These are phyloP conservation scores for Heteromeles arbutifolia DNA, from an alignment of 306 rosid species.

Conservation along the genomic window DNA sequence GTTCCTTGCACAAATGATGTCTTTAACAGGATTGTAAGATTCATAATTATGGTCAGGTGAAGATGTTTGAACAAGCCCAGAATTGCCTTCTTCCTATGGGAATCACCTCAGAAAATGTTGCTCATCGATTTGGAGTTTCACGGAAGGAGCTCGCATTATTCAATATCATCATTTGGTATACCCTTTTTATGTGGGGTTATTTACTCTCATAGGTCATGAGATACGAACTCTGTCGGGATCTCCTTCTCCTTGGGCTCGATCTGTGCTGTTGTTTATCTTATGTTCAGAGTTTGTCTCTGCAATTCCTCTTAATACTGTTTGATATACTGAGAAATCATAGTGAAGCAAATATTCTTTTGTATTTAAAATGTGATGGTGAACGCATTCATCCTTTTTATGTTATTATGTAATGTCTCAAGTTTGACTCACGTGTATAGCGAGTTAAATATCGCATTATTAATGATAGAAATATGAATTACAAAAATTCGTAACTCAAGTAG, in stretches of 20 bases:
- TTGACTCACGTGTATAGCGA: too few relatives aligned
- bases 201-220: background rate
- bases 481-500: too few relatives aligned
- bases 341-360: too few relatives aligned
- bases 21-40: background rate
- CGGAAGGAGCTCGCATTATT: slow-evolving; percentile 45
- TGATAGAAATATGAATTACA: too few relatives aligned
- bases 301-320: background rate
- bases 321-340: background rate
- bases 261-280: too few relatives aligned
- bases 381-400: too few relatives aligned
- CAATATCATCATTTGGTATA: slow-evolving; percentile 14
- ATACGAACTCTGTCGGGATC: too few relatives aligned
- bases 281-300: background rate
- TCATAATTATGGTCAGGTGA: slow-evolving; percentile 37
- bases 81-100: slow-evolving; percentile 95
- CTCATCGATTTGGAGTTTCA: slow-evolving; percentile 73
- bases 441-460: too few relatives aligned
- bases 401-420: too few relatives aligned
- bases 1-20: slow-evolving; percentile 12
- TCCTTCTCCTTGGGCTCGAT: background rate
- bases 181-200: slow-evolving; percentile 1
- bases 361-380: too few relatives aligned
- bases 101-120: slow-evolving; percentile 88
- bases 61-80: slow-evolving; percentile 70